A percentile compares a stretch with the other conserved stretches of the same genome.
phyloP scores from a whole-genome alignment of 192 early-diverging fungal genomes.

The Dispira simplex region DNA sequence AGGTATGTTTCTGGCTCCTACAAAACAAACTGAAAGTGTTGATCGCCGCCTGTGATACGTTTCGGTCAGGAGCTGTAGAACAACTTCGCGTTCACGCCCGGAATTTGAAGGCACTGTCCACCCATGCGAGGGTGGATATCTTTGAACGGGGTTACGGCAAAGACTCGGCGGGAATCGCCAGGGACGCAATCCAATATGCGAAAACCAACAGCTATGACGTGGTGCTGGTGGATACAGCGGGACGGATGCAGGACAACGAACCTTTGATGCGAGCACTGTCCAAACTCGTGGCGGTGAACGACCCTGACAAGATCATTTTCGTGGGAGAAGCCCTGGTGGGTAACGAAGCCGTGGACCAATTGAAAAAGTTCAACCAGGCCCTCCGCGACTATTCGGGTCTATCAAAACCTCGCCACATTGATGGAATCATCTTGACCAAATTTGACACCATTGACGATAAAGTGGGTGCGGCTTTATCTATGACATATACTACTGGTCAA shows the following conservation, averaged over 20 bases:
- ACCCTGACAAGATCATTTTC: conserved; percentile 93
- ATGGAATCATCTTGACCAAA: conserved; percentile 92
- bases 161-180: conserved; percentile 89
- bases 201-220: conserved; percentile 66
- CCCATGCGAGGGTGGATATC: conserved; percentile 55
- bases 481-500: conserved; percentile 91
- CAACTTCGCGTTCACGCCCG: conserved; percentile 82
- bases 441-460: conserved; percentile 96
- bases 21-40: conserved; percentile 80
- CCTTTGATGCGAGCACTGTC: conserved; percentile 92
- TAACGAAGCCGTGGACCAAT: conserved; percentile 92
- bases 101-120: conserved; percentile 66
- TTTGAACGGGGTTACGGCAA: conserved; percentile 96
- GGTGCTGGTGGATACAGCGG: conserved; percentile 90
- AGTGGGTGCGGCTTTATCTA: conserved; percentile 88
- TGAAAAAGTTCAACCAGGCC: conserved; percentile 91
- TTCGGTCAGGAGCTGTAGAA: conserved; percentile 90
- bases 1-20: conserved; percentile 89
- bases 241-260: conserved; percentile 98
- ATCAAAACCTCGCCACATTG: conserved; percentile 74
- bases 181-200: conserved; percentile 79
- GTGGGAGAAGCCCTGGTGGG: conserved; percentile 96
- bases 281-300: conserved; percentile 81
- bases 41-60: conserved; percentile 95
- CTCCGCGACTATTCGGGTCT: conserved; percentile 76